These are phyloP conservation scores for Plectranthus barbatus DNA, from an alignment of 257 asterid genomes.

Conservation along the genomic window DNA sequence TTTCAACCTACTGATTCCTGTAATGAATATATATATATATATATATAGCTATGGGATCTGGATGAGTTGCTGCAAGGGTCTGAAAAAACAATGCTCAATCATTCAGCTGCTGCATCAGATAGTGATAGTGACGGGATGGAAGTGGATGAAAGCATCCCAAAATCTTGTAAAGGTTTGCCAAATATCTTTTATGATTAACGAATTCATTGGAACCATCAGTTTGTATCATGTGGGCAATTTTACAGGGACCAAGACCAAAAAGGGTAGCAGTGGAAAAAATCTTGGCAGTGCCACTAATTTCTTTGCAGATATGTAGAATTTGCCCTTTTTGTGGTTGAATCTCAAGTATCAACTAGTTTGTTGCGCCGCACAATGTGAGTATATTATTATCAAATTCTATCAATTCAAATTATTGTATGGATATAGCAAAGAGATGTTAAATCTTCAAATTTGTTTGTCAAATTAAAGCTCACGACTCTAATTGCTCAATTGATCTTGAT, in stretches of 20 bases:
- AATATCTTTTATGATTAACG: not conserved
- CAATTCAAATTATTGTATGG: too few species aligned
- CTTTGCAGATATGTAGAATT: conserved; percentile 55
- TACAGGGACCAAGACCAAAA: conserved; percentile 65
- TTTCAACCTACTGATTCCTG: not conserved
- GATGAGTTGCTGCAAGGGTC: conserved; percentile 65
- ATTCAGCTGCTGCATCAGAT: conserved; percentile 36
- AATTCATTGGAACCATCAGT: too few species aligned
- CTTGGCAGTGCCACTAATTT: conserved; percentile 36
- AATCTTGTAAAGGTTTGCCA: conserved; percentile 56
- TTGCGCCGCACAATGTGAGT: too few species aligned
- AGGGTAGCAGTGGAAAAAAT: conserved; percentile 28
- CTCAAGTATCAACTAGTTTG: too few species aligned
- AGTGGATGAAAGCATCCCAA: conserved; percentile 41
- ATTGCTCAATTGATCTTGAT: too few species aligned
- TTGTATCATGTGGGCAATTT: not conserved
- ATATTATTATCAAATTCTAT: too few species aligned
- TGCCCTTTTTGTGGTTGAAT: too few species aligned
- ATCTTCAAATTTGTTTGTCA: too few species aligned
- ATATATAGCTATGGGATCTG: conserved; percentile 62
- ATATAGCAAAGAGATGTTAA: too few species aligned
- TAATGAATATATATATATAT: not conserved
- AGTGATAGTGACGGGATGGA: conserved; percentile 77
- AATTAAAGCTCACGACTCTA: too few species aligned
- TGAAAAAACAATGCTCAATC: conserved; percentile 24